A percentile compares a stretch with the other conserved stretches of the same genome.
Evolutionary conservation across 1,284 basidiomycete species (phyloP).

Genomic region (Lentinula novae-zelandiae): DNA sequence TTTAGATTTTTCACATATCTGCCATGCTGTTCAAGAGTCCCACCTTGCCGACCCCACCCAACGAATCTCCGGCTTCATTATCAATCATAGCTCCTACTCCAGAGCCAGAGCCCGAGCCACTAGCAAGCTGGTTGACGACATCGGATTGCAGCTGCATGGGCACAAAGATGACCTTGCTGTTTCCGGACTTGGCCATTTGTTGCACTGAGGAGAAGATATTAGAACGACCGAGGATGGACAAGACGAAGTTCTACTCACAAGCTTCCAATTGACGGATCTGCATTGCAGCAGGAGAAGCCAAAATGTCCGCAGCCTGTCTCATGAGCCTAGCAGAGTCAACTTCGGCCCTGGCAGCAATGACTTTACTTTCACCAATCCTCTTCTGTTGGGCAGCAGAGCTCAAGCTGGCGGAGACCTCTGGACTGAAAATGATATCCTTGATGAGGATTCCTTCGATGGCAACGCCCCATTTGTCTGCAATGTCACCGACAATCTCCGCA

Average conservation of each 20-base stretch:
- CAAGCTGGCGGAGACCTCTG: constrained; percentile 88
- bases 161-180: constrained; percentile 89
- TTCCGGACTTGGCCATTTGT: constrained; percentile 69
- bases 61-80: constrained; percentile 39
- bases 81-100: constrained; percentile 23
- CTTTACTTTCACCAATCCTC: constrained; percentile 92
- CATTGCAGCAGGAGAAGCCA: constrained; percentile 93
- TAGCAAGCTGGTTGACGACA: constrained; percentile 46
- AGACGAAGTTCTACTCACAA: constrained; percentile 41
- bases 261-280: constrained; percentile 96
- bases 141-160: constrained; percentile 89
- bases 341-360: constrained; percentile 95
- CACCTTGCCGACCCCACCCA: constrained; percentile 44
- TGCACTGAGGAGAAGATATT: constrained; percentile 35
- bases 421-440: constrained; percentile 91
- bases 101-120: constrained; percentile 24
- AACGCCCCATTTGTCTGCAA: constrained; percentile 92
- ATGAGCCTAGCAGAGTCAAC: constrained; percentile 93
- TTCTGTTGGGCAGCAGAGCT: constrained; percentile 94
- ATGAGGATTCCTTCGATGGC: constrained; percentile 92
- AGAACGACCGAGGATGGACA: not conserved
- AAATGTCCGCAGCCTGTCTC: constrained; percentile 90
- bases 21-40: constrained; percentile 53
- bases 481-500: constrained; percentile 87
- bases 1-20: constrained; percentile 29